phyloP scores from a whole-genome alignment of 129 eudicot species.

The Artemisia argyi region DNA sequence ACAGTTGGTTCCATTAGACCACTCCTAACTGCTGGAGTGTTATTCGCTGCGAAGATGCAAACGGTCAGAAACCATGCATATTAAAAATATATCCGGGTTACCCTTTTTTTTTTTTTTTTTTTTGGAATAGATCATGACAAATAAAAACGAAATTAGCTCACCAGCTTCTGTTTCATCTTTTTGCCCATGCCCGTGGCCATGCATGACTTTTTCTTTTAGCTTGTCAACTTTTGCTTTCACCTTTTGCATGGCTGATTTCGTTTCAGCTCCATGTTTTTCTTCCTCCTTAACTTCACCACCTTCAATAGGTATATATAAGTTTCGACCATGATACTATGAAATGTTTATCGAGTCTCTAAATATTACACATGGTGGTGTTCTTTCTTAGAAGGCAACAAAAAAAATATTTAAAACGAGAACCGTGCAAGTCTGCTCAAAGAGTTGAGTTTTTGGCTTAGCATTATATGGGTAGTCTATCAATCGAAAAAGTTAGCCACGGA shows the following conservation, averaged over 20 bases:
- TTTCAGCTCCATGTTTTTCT: slow-evolving; percentile 41
- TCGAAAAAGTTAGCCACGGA: too few species aligned
- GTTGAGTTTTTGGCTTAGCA: too few species aligned
- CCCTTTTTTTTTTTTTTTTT: not conserved
- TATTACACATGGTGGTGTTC: too few species aligned
- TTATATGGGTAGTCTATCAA: too few species aligned
- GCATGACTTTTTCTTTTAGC: slow-evolving; percentile 49
- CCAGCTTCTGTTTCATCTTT: slow-evolving; percentile 41
- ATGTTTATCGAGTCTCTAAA: too few species aligned
- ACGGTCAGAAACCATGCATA: not conserved
- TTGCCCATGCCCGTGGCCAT: slow-evolving; percentile 40
- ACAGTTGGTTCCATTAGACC: slow-evolving; percentile 19
- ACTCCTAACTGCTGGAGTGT: slow-evolving; percentile 36
- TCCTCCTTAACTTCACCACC: slow-evolving; percentile 4
- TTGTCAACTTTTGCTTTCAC: slow-evolving; percentile 78
- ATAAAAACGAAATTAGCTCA: not conserved
- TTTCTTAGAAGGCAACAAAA: too few species aligned
- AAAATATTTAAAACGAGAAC: too few species aligned
- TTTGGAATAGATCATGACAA: not conserved
- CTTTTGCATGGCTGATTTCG: slow-evolving; percentile 65
- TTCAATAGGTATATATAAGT: not conserved
- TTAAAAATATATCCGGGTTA: not conserved
- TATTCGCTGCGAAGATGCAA: slow-evolving; percentile 38
- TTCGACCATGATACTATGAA: not conserved
- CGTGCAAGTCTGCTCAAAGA: too few species aligned